phyloP scores from a whole-genome alignment of 1,284 basidiomycete genomes.

The Pyrrhoderma noxium region DNA sequence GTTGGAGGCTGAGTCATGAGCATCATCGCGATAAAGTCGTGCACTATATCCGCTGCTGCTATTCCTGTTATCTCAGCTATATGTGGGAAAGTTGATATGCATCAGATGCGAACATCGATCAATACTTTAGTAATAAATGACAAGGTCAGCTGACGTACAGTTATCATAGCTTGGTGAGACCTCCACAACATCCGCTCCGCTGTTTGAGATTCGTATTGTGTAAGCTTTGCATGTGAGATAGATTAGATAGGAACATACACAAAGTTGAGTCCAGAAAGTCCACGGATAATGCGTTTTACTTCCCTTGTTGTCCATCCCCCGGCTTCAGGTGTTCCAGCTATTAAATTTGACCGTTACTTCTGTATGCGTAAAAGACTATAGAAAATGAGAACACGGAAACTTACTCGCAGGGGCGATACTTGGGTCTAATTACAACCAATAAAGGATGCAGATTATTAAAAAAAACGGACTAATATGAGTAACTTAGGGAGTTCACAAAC shows the following conservation, averaged over 20 bases:
- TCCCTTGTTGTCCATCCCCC: conserved; percentile 81
- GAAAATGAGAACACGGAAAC: conserved; percentile 24
- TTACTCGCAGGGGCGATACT: conserved; percentile 72
- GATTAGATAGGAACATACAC: conserved; percentile 41
- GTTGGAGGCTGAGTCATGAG: conserved; percentile 11
- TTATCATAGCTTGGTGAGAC: conserved; percentile 75
- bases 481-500: conserved; percentile 28
- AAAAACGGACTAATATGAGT: too few species aligned
- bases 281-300: conserved; percentile 70
- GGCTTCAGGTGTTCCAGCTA: conserved; percentile 78
- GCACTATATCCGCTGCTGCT: conserved; percentile 64
- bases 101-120: not conserved
- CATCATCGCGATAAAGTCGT: conserved; percentile 63
- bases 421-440: conserved; percentile 45
- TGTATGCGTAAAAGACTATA: not conserved
- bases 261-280: conserved; percentile 69
- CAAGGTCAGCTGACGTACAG: not conserved
- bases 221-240: not conserved
- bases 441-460: too few species aligned
- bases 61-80: conserved; percentile 65
- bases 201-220: conserved; percentile 22
- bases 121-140: not conserved
- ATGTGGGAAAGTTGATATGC: too few species aligned
- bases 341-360: not conserved
- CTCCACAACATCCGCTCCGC: conserved; percentile 72